phyloP scores from a whole-genome alignment of 441 rosid genomes.

The Bocquillonia castaneifolia region DNA sequence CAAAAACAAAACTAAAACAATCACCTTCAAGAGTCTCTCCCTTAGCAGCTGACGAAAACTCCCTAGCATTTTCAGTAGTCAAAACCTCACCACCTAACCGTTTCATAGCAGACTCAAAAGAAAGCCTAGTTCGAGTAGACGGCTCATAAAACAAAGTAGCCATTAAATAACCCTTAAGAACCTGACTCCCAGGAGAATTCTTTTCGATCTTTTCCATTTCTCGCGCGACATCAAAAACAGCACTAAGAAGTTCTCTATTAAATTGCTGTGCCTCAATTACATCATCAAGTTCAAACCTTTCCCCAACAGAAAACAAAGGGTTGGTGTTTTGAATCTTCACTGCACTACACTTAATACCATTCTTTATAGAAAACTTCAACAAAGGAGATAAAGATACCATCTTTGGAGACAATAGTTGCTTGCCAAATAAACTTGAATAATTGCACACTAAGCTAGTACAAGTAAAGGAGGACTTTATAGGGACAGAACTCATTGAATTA shows the following conservation, averaged over 20 bases:
- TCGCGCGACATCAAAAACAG: conserved; percentile 72
- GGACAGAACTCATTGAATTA: conserved; percentile 24
- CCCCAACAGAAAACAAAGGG: conserved; percentile 32
- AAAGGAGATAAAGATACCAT: conserved; percentile 19
- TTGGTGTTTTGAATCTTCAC: conserved; percentile 29
- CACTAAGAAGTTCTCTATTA: conserved; percentile 63
- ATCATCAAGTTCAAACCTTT: conserved; percentile 70
- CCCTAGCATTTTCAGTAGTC: conserved; percentile 95
- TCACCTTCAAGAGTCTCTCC: conserved; percentile 98
- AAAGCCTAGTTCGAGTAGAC: conserved; percentile 94
- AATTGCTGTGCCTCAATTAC: conserved; percentile 94
- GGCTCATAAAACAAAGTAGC: conserved; percentile 96
- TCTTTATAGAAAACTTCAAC: conserved; percentile 16
- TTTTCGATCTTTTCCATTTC: conserved; percentile 84
- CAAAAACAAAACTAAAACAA: background rate
- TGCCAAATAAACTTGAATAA: conserved; percentile 17
- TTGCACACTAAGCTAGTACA: conserved; percentile 24
- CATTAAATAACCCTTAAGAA: conserved; percentile 87
- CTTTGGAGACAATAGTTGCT: conserved; percentile 8
- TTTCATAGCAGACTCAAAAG: conserved; percentile 96
- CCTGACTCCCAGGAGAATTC: conserved; percentile 63
- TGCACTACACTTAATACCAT: conserved; percentile 36
- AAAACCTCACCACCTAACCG: conserved; percentile 91
- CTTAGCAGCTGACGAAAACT: conserved; percentile 93
- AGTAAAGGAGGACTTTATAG: conserved; percentile 21